phyloP scores from a whole-genome alignment of 208 protist genomes.

The Crithidia expoeki region DNA sequence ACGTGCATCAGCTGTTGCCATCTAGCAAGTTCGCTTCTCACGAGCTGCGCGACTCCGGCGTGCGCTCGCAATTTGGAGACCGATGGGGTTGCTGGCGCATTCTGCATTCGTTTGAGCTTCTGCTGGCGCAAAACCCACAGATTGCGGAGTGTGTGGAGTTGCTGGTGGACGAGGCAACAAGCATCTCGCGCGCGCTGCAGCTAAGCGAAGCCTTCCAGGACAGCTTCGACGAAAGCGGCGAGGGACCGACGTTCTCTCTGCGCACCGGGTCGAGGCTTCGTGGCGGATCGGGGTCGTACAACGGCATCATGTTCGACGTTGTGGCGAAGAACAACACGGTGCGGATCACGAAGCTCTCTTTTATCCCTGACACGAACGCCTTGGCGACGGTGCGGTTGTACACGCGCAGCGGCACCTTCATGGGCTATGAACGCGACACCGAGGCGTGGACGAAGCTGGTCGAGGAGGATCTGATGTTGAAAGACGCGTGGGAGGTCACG shows the following conservation, averaged over 20 bases:
- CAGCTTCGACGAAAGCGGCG: conserved; percentile 38
- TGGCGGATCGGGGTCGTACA: conserved; percentile 76
- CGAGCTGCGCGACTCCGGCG: conserved; percentile 41
- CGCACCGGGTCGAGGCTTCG: conserved; percentile 57
- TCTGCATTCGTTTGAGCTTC: conserved; percentile 29
- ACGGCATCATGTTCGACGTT: conserved; percentile 93
- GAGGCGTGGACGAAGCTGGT: conserved; percentile 64
- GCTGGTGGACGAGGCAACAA: conserved; percentile 40
- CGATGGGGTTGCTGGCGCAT: conserved; percentile 65
- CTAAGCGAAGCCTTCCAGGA: conserved; percentile 60
- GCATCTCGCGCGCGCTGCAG: conserved; percentile 59
- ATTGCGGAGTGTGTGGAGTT: conserved; percentile 36
- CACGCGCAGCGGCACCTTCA: conserved; percentile 70
- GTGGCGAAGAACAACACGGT: conserved; percentile 73
- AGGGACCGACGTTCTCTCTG: conserved; percentile 62
- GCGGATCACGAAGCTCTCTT: conserved; percentile 72
- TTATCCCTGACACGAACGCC: conserved; percentile 80
- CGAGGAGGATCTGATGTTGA: conserved; percentile 56
- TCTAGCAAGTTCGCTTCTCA: conserved; percentile 53
- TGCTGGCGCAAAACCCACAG: conserved; percentile 31
- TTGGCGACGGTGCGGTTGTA: conserved; percentile 72
- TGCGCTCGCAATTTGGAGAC: conserved; percentile 58
- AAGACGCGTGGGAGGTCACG: conserved; percentile 55
- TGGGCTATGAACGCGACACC: conserved; percentile 63
- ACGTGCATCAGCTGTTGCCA: conserved; percentile 47